These are phyloP conservation scores for Heritiera littoralis DNA, from an alignment of 345 rosid species.

Conservation along the genomic window DNA sequence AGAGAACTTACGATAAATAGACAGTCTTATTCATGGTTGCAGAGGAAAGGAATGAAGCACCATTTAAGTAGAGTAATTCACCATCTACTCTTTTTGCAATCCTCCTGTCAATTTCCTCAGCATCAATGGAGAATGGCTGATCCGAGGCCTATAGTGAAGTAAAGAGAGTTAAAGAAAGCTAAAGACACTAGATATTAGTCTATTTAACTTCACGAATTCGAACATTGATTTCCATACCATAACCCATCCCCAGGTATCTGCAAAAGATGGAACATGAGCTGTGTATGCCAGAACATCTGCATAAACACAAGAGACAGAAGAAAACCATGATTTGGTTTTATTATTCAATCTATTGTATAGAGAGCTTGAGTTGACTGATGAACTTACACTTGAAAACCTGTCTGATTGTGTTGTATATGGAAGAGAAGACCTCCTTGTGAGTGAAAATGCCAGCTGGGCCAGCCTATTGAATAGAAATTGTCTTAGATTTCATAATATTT, in stretches of 20 bases:
- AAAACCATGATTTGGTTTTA: background rate
- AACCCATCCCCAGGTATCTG: conserved; percentile 99
- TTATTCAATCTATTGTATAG: background rate
- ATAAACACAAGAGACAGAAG: background rate
- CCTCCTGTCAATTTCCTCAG: conserved; percentile 67
- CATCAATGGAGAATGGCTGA: conserved; percentile 55
- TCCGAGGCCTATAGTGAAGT: conserved; percentile 64
- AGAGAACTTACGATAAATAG: conserved; percentile 59
- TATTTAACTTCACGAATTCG: background rate
- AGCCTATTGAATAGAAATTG: conserved; percentile 42
- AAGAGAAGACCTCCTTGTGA: conserved; percentile 86
- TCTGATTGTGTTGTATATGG: conserved; percentile 81
- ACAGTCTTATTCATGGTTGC: conserved; percentile 84
- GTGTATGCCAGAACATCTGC: conserved; percentile 91
- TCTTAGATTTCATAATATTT: background rate
- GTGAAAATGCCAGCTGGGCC: conserved; percentile 97
- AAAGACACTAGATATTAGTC: background rate
- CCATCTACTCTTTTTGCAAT: conserved; percentile 68
- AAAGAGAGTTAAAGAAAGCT: background rate
- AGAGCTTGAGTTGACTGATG: background rate
- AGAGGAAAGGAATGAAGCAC: conserved; percentile 75
- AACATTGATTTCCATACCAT: conserved; percentile 46
- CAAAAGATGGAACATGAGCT: conserved; percentile 94
- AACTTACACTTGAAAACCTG: conserved; percentile 69
- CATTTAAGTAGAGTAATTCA: conserved; percentile 70